phyloP scores from a whole-genome alignment of 1,139 yeast genomes.

The Hyphopichia fennica region DNA sequence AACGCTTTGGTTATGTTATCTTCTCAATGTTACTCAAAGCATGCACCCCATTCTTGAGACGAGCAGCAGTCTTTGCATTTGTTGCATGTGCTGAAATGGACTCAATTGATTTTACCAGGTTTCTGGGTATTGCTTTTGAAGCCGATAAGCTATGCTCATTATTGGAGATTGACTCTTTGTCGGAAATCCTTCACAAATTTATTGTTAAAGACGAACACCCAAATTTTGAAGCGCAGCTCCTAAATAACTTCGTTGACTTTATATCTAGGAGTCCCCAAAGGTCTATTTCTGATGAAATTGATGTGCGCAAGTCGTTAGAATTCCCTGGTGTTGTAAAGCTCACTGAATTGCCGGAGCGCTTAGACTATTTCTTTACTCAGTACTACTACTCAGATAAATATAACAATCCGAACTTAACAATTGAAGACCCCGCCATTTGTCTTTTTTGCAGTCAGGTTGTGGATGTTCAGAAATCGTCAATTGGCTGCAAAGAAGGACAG shows the following conservation, averaged over 20 bases:
- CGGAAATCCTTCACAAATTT: constrained; percentile 8
- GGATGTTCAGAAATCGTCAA: constrained; percentile 60
- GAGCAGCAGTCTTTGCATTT: constrained; percentile 58
- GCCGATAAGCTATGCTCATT: constrained; percentile 57
- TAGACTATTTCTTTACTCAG: constrained; percentile 69
- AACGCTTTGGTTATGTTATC: constrained; percentile 36
- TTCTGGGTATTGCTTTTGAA: constrained; percentile 40
- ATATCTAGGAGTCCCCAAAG: constrained; percentile 3
- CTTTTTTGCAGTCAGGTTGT: constrained; percentile 75
- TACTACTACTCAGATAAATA: constrained; percentile 49
- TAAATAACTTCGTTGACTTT: constrained; percentile 19
- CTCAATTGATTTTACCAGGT: constrained; percentile 22
- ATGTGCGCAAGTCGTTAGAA: constrained; percentile 36
- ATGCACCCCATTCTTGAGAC: constrained; percentile 67
- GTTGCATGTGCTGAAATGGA: constrained; percentile 57
- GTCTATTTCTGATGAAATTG: constrained; percentile 9
- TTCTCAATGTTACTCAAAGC: constrained; percentile 59
- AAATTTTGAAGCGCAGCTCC: constrained; percentile 7
- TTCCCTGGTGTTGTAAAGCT: constrained; percentile 69
- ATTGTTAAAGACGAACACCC: constrained; percentile 16
- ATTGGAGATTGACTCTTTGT: constrained; percentile 50
- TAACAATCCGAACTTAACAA: constrained; percentile 39
- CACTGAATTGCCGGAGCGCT: constrained; percentile 60
- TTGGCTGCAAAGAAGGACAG: constrained; percentile 58
- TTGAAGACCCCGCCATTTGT: constrained; percentile 83